Evolutionary conservation across 225 moss, liverwort and hornwort species (phyloP).

Genomic region (Rhytidiadelphus loreus): DNA sequence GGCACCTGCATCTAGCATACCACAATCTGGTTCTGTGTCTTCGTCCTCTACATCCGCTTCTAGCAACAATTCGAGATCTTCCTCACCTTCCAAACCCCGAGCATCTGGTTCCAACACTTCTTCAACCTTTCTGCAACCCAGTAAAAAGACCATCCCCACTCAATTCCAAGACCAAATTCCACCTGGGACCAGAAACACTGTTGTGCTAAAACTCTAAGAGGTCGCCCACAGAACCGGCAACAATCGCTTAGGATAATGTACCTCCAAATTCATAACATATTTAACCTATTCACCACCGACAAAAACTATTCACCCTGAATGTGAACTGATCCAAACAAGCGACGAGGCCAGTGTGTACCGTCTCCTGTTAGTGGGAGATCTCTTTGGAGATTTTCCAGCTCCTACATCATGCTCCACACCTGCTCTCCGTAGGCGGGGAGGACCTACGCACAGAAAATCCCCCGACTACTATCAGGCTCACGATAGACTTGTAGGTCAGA

Average conservation of each 20-base stretch:
- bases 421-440: slow-evolving; percentile 42
- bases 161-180: not conserved
- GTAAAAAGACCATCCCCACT: not conserved
- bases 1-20: slow-evolving; percentile 30
- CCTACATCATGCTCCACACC: slow-evolving; percentile 34
- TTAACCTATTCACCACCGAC: not conserved
- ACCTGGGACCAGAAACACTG: not conserved
- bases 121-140: slow-evolving; percentile 26
- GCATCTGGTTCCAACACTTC: slow-evolving; percentile 14
- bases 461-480: not conserved
- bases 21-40: slow-evolving; percentile 27
- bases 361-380: slow-evolving; percentile 30
- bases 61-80: slow-evolving; percentile 8
- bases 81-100: slow-evolving; percentile 15
- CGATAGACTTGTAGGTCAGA: not conserved
- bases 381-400: slow-evolving; percentile 21
- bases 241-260: not conserved
- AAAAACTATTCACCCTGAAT: not conserved
- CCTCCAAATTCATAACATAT: not conserved
- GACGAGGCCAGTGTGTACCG: slow-evolving; percentile 2
- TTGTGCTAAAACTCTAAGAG: not conserved
- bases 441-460: slow-evolving; percentile 22
- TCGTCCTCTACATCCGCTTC: slow-evolving; percentile 22
- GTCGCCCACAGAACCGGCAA: not conserved
- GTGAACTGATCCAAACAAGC: not conserved